These are phyloP conservation scores for Paxillus ammoniavirescens DNA, from an alignment of 768 basidiomycete genomes.

Conservation along the genomic window DNA sequence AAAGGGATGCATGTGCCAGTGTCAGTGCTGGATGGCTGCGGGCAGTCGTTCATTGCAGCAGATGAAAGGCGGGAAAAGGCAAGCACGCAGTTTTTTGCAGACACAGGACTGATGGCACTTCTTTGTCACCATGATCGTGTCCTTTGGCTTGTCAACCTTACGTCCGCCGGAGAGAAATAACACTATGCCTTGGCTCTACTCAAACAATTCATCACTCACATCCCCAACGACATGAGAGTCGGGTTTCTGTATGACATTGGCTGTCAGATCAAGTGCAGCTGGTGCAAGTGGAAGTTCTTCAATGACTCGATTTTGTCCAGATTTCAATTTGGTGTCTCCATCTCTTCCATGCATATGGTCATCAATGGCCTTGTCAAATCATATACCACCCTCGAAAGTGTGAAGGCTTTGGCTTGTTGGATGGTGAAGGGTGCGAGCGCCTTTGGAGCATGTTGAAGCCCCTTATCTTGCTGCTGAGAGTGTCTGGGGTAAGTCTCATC, in stretches of 20 bases:
- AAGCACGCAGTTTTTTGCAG: too few relatives aligned
- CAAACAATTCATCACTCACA: background rate
- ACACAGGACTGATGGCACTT: too few relatives aligned
- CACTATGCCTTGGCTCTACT: too few relatives aligned
- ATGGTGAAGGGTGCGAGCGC: too few relatives aligned
- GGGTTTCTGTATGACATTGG: slow-evolving; percentile 6
- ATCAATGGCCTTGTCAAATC: slow-evolving; percentile 34
- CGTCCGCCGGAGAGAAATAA: too few relatives aligned
- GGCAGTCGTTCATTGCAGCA: background rate
- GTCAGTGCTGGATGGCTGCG: slow-evolving; percentile 33
- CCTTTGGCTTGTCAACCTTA: too few relatives aligned
- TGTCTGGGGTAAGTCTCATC: too few relatives aligned
- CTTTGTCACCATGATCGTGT: too few relatives aligned
- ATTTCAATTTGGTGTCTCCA: slow-evolving; percentile 25
- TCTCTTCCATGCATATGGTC: slow-evolving; percentile 36
- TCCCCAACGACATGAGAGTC: slow-evolving; percentile 1
- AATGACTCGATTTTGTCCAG: background rate
- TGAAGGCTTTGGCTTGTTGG: too few relatives aligned
- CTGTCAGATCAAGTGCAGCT: slow-evolving; percentile 3
- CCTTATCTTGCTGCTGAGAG: too few relatives aligned
- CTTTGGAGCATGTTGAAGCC: too few relatives aligned
- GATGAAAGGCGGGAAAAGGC: slow-evolving; percentile 4
- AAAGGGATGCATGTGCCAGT: slow-evolving; percentile 24
- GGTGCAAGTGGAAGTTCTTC: slow-evolving; percentile 5
- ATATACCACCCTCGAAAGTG: slow-evolving; percentile 35